phyloP scores from a whole-genome alignment of 306 rosid genomes.

The Purshia tridentata region DNA sequence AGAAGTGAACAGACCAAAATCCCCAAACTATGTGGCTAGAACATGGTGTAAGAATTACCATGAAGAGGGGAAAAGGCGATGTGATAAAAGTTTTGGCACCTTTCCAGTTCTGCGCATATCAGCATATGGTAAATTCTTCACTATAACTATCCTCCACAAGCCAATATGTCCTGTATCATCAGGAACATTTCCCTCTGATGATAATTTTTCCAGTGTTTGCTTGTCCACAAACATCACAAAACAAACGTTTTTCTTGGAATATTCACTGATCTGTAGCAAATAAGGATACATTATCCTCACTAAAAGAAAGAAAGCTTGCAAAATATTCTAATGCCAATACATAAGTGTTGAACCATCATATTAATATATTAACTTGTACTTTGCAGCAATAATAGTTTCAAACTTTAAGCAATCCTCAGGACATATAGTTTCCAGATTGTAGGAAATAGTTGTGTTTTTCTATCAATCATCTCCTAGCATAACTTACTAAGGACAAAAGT shows the following conservation, averaged over 20 bases:
- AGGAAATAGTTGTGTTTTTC: not conserved
- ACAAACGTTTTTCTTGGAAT: slow-evolving; percentile 79
- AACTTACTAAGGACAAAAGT: not conserved
- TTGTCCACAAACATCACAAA: slow-evolving; percentile 89
- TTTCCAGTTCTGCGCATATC: slow-evolving; percentile 97
- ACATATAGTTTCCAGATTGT: not conserved
- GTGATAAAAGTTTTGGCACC: slow-evolving; percentile 93
- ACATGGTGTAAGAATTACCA: slow-evolving; percentile 53
- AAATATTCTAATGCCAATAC: slow-evolving; percentile 18
- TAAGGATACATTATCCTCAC: slow-evolving; percentile 21
- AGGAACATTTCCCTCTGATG: slow-evolving; percentile 71
- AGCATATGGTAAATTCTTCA: slow-evolving; percentile 67
- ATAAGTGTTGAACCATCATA: not conserved
- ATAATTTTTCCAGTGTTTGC: slow-evolving; percentile 62
- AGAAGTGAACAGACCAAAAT: slow-evolving; percentile 1
- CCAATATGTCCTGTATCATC: slow-evolving; percentile 69
- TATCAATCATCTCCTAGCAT: not conserved
- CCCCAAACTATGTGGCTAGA: slow-evolving; percentile 26
- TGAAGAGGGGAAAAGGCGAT: slow-evolving; percentile 80
- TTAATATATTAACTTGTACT: not conserved
- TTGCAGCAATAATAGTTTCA: not conserved
- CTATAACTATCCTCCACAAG: slow-evolving; percentile 74
- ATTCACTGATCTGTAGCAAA: slow-evolving; percentile 78
- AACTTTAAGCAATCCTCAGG: not conserved
- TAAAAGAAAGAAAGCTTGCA: slow-evolving; percentile 17